Percentiles rank a stretch among this genome's conserved stretches.
Evolutionary conservation across 2,329 filamentous ascomycete species (phyloP).

Genomic region (Sclerotinia borealis): DNA sequence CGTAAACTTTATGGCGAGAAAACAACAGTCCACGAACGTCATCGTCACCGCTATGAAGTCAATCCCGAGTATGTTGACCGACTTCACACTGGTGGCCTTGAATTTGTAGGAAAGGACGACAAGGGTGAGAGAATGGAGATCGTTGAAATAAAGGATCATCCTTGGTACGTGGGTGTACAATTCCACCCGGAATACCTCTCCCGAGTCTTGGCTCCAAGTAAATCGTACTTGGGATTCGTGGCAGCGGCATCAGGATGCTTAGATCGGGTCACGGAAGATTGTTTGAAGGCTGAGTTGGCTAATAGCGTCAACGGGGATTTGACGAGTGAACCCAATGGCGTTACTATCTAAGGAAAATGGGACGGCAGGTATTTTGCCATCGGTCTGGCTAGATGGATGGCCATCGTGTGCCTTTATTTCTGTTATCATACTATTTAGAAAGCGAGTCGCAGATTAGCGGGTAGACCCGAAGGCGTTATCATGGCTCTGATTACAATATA

Average conservation of each 20-base stretch:
- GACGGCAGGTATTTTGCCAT: background rate
- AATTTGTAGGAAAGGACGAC: slow-evolving; percentile 75
- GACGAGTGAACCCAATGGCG: slow-evolving; percentile 8
- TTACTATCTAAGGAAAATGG: slow-evolving; percentile 9
- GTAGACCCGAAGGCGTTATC: slow-evolving; percentile 3
- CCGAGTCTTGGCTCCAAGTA: slow-evolving; percentile 66
- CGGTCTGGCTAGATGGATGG: slow-evolving; percentile 1
- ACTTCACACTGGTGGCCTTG: slow-evolving; percentile 62
- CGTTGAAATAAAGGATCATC: slow-evolving; percentile 75
- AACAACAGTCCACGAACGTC: slow-evolving; percentile 60
- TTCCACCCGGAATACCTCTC: slow-evolving; percentile 84
- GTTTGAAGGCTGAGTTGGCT: slow-evolving; percentile 2
- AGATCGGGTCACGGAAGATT: slow-evolving; percentile 25
- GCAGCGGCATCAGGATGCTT: slow-evolving; percentile 52
- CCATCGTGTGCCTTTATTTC: background rate
- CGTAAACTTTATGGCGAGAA: slow-evolving; percentile 64
- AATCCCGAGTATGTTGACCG: slow-evolving; percentile 70
- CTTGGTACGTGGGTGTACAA: slow-evolving; percentile 80
- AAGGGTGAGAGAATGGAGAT: slow-evolving; percentile 76
- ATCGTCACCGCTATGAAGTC: slow-evolving; percentile 86
- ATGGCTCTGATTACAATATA: slow-evolving; percentile 1
- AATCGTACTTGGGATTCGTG: slow-evolving; percentile 78
- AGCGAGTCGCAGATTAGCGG: background rate
- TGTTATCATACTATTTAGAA: background rate
- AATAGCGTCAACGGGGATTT: slow-evolving; percentile 7